Evolutionary conservation across 148 eudicot species (phyloP), one percentile per base, ranked within the genome.

Genomic region (Cornus kousa): DNA sequence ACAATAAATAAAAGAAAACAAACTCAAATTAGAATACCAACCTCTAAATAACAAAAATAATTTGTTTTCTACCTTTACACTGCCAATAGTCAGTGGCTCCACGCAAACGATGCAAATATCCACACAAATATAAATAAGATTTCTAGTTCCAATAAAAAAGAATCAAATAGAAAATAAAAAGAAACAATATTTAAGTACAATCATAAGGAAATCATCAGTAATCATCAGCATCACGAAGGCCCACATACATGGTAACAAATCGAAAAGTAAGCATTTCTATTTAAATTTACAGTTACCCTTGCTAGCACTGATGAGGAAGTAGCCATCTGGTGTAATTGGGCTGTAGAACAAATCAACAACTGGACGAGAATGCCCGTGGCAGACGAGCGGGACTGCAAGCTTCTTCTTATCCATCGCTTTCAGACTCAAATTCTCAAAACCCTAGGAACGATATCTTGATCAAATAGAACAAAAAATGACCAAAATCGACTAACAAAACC

Each of bases 331-430:
- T 12, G 95, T 93, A 68, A 91, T 60, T 5, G 97, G 97, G 81
- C 97, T 93, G 78, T 93, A 91, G 83, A 86, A 91, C 83, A 93
- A 87, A 90, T 93, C 97, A 31, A 93, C 97, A 64, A 93, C 97
- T 0, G 95, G 97, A 10, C 97, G 87, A 66, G 97, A 93, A 84
- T 93, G 97, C 48, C 97, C 97, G 75, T 93, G 97, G 81, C 97
- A 93, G 1, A 93, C 97, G 5, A 93, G 87, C 32, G 96, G 93
- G 37, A 93, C 91, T 23, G 89, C 84, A 16, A 83, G 88, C 76
- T 79, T 90, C 87, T 90, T 90, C 90, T 92, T 92, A 53, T 92
- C 94, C 93, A 92, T 80, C 39, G 50, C 75, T 46, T 37, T 16
- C 72, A 20, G 55, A 74, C 33, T 33, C 31, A 79, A 71, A 67